Conservation (phyloP, 23 red algal genomes). For the Cyanidioschyzon merolae region DNA sequence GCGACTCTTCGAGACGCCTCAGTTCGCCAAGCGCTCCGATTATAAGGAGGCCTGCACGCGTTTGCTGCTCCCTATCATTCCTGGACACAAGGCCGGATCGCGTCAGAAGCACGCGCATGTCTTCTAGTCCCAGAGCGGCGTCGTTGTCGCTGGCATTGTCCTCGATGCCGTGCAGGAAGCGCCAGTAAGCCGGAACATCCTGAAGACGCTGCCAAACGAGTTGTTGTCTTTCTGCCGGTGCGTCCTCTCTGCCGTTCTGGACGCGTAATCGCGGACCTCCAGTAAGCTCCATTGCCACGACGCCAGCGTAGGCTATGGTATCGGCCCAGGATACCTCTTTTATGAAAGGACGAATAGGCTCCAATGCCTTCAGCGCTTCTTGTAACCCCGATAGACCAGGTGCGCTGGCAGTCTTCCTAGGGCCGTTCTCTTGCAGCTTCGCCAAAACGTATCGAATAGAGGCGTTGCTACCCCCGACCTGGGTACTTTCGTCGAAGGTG, state of each 20-base stretch:
- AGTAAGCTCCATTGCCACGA: conserved; percentile 77
- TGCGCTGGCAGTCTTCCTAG: conserved; percentile 1
- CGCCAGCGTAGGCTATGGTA: conserved; percentile 78
- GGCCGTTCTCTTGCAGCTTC: conserved; percentile 31
- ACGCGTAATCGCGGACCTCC: conserved; percentile 75
- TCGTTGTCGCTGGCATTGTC: conserved; percentile 22
- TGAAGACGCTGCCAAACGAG: conserved; percentile 18
- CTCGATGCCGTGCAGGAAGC: conserved; percentile 33
- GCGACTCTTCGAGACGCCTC: not conserved
- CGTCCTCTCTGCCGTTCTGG: conserved; percentile 89
- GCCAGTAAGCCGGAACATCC: not conserved
- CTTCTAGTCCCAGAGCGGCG: conserved; percentile 48
- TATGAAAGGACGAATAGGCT: conserved; percentile 18
- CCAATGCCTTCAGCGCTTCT: conserved; percentile 33
- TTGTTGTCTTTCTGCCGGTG: conserved; percentile 28
- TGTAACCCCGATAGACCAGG: not conserved
- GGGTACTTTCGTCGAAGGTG: conserved; percentile 53
- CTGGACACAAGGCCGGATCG: conserved; percentile 35
- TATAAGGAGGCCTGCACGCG: not conserved
- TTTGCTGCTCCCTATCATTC: conserved; percentile 20
- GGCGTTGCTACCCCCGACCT: conserved; percentile 70
- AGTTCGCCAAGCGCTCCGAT: conserved; percentile 7
- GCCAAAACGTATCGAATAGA: conserved; percentile 43
- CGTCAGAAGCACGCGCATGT: conserved; percentile 46
- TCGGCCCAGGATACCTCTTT: conserved; percentile 78